Evolutionary conservation across 495 filamentous ascomycete species (phyloP), one percentile per base, ranked within the genome.

Genomic region (Aspergillus bertholletiae): DNA sequence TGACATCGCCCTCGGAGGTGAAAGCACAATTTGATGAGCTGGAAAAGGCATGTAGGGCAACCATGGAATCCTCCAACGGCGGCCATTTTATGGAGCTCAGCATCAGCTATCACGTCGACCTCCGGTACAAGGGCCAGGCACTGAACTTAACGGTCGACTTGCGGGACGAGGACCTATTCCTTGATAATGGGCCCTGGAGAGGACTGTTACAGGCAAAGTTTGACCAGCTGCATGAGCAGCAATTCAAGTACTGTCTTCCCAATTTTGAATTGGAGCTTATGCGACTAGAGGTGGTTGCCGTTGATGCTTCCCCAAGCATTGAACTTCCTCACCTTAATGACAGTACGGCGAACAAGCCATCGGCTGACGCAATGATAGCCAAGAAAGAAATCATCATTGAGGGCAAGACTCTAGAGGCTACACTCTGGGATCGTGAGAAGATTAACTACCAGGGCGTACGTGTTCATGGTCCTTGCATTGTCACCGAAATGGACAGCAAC

Each of bases 401-500:
- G 49, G 75, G 74, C 17, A 57, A 72, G 53, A 54, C 70, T 23
- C 57, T 67, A 26, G 55, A 64, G n/a, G 74, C 73, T 1, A 68
- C 63, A 0, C 49, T 78, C 20, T 79, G 76, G 75, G 65, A 78
- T 39, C 72, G 77, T 11, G 50, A 67, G n/a, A 67, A 69, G 27
- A 62, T 79, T 44, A 72, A 46, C 34, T 63, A 67, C 24, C 60
- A 73, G 12, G 75, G 75, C 6, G 54, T 73, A 5, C 49, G 49
- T 11, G 32, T 79, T 4, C n/a, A 51, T 0, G 77, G 77, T 0
- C 77, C 77, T 7, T 79, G 74, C 37, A 70, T 79, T 23, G 62
- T 80, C 43, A 73, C 68, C 4, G 75, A 80, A 39, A 79, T 77
- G 72, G 77, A 79, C 52, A 78, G 74, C 49, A 80, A 78, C 56